phyloP scores from a whole-genome alignment of 495 filamentous ascomycete genomes.

The Xylaria curta region DNA sequence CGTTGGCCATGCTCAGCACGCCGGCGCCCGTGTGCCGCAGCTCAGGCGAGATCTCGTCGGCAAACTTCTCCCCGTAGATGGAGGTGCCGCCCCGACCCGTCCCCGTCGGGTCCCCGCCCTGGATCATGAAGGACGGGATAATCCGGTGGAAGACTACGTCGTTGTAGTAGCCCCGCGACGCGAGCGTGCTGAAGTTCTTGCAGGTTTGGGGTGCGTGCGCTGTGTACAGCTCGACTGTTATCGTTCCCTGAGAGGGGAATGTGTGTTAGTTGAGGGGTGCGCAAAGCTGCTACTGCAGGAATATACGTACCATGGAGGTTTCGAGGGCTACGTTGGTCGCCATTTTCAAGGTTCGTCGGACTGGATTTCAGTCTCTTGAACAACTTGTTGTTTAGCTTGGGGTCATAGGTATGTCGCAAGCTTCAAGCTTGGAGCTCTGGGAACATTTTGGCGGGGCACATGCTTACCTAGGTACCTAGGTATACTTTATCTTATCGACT shows the following conservation, averaged over 20 bases:
- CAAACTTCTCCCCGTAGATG: slow-evolving; percentile 95
- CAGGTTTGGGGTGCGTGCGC: slow-evolving; percentile 67
- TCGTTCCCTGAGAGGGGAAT: slow-evolving; percentile 63
- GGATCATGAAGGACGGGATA: slow-evolving; percentile 96
- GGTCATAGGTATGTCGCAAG: slow-evolving; percentile 5
- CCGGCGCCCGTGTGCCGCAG: slow-evolving; percentile 96
- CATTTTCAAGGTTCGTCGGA: slow-evolving; percentile 55
- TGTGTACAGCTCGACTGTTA: slow-evolving; percentile 87
- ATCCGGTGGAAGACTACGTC: slow-evolving; percentile 88
- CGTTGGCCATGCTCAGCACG: slow-evolving; percentile 94
- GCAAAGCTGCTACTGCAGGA: background rate
- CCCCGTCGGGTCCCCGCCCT: slow-evolving; percentile 94
- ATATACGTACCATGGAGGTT: slow-evolving; percentile 74
- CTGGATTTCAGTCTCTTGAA: background rate
- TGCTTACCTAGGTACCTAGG: background rate
- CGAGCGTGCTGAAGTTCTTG: slow-evolving; percentile 84
- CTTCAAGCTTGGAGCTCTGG: slow-evolving; percentile 16
- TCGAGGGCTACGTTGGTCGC: slow-evolving; percentile 77
- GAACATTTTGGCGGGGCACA: slow-evolving; percentile 28
- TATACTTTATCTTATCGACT: background rate
- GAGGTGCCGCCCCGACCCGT: slow-evolving; percentile 89
- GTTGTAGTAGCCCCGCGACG: slow-evolving; percentile 85
- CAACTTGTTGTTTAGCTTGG: background rate
- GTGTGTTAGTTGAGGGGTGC: slow-evolving; percentile 19
- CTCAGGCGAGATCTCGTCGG: slow-evolving; percentile 78